A percentile compares a stretch with the other conserved stretches of the same genome.
These are phyloP conservation scores for Penicillium hesseltinei DNA, from an alignment of 2,329 filamentous ascomycete species.

Conservation along the genomic window DNA sequence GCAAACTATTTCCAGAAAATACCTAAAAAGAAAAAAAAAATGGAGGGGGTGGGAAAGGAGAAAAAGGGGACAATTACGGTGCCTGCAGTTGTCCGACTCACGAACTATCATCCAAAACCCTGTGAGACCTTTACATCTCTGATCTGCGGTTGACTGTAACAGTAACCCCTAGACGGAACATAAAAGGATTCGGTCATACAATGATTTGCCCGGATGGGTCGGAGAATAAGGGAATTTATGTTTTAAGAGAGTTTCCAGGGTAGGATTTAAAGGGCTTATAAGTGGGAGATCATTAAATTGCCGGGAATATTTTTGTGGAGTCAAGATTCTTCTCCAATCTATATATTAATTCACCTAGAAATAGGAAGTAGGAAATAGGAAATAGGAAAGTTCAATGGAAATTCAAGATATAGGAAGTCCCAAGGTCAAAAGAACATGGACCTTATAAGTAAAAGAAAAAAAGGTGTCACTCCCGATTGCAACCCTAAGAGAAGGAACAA, in stretches of 20 bases:
- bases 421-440: not conserved
- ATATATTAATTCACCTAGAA: not conserved
- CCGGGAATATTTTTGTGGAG: not conserved
- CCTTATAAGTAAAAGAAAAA: not conserved
- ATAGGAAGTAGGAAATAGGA: too few relatives aligned
- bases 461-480: too few relatives aligned
- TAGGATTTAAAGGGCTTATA: not conserved
- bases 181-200: slow-evolving; percentile 20
- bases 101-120: not conserved
- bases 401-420: not conserved
- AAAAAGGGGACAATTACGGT: not conserved
- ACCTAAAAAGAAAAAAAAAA: not conserved
- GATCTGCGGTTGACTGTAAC: slow-evolving; percentile 20
- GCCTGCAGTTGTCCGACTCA: slow-evolving; percentile 20
- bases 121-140: slow-evolving; percentile 18
- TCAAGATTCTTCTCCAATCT: not conserved
- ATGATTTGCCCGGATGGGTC: slow-evolving; percentile 6
- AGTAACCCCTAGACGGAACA: slow-evolving; percentile 26
- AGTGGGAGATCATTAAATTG: not conserved
- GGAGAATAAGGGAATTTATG: slow-evolving; percentile 22
- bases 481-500: too few relatives aligned
- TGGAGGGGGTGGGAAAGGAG: not conserved
- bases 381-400: not conserved
- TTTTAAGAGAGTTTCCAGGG: not conserved
- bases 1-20: slow-evolving; percentile 1